These are phyloP conservation scores for Oryza officinalis DNA, from an alignment of 176 grass and related monocot species.

Conservation along the genomic window DNA sequence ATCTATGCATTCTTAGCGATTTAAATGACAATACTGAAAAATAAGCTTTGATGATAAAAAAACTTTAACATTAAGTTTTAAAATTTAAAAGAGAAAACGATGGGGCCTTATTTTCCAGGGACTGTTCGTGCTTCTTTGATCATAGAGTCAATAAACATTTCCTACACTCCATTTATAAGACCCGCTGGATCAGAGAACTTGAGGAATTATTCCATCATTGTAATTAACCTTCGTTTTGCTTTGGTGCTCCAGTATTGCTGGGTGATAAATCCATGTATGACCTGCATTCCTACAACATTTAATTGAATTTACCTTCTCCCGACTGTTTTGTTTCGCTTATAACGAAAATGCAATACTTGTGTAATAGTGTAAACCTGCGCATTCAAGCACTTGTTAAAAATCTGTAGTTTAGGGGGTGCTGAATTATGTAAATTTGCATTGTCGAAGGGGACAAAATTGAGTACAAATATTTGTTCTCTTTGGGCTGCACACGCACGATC, in stretches of 20 bases:
- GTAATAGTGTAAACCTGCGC: too few species aligned
- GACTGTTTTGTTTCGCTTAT: neutral
- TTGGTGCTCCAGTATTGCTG: neutral
- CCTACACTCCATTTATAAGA: neutral
- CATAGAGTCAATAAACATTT: slow-evolving; percentile 8
- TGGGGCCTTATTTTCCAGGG: neutral
- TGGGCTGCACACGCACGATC: neutral
- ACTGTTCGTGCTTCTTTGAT: neutral
- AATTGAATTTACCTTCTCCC: neutral
- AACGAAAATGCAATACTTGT: neutral
- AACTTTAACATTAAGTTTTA: too few species aligned
- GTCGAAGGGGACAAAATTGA: neutral
- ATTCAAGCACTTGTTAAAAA: too few species aligned
- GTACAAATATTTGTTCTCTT: neutral
- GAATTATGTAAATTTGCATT: too few species aligned
- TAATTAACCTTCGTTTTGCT: neutral
- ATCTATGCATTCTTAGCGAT: too few species aligned
- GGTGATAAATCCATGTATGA: neutral
- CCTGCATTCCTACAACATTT: neutral
- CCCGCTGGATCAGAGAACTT: neutral
- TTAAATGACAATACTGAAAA: too few species aligned
- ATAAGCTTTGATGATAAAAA: too few species aligned
- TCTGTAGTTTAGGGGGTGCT: too few species aligned
- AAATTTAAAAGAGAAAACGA: too few species aligned
- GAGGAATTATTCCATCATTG: neutral